Evolutionary conservation across 345 rosid genomes (phyloP).

Genomic region (Cardamine chenopodiifolia): DNA sequence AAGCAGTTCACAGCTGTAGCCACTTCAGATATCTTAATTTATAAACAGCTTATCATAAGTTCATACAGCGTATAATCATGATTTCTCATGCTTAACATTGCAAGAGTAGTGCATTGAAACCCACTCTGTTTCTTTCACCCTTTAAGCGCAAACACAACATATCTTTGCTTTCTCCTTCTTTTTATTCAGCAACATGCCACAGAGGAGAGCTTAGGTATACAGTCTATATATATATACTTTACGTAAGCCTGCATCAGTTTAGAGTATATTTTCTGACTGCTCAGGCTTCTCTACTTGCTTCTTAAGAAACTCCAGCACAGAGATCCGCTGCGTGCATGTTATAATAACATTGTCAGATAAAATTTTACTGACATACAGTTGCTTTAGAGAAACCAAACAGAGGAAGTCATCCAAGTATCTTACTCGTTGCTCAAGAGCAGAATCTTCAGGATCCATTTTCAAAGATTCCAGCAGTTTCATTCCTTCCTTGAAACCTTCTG

Average conservation of each 20-base stretch:
- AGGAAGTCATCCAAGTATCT: constrained; percentile 35
- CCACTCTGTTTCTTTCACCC: constrained; percentile 26
- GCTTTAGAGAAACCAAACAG: background rate
- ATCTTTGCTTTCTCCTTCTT: constrained; percentile 18
- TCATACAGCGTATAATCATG: constrained; percentile 23
- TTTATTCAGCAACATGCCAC: constrained; percentile 26
- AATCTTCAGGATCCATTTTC: constrained; percentile 66
- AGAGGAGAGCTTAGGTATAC: constrained; percentile 11
- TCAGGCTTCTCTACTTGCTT: constrained; percentile 66
- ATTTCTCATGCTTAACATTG: constrained; percentile 12
- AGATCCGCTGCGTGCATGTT: constrained; percentile 56
- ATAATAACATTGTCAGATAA: constrained; percentile 16
- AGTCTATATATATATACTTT: constrained; percentile 30
- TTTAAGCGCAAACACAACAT: constrained; percentile 18
- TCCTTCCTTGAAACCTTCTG: constrained; percentile 79
- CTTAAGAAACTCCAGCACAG: constrained; percentile 79
- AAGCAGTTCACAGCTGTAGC: background rate
- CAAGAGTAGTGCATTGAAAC: constrained; percentile 23
- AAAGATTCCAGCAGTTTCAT: constrained; percentile 69
- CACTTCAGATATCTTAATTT: constrained; percentile 10
- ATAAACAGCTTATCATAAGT: constrained; percentile 25
- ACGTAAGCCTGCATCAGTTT: background rate
- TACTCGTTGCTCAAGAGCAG: constrained; percentile 76
- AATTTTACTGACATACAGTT: background rate
- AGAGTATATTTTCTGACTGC: constrained; percentile 34